These are phyloP conservation scores for Mucor piriformis DNA, from an alignment of 371 early-diverging fungal species.

Conservation along the genomic window DNA sequence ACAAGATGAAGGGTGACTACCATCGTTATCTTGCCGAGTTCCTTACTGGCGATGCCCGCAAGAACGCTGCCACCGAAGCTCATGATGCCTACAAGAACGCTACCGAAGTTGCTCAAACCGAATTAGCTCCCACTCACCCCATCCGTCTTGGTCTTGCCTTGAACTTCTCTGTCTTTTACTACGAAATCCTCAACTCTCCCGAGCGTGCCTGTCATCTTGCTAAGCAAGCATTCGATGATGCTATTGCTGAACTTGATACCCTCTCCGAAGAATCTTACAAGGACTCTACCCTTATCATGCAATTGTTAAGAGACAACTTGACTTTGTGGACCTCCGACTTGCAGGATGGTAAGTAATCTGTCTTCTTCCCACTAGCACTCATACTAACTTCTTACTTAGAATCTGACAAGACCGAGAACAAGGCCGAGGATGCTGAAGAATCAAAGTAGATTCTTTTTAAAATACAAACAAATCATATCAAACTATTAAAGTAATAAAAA, in stretches of 20 bases:
- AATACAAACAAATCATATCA: background rate
- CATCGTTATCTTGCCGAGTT: slow-evolving; percentile 99
- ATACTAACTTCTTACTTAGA: too few relatives aligned
- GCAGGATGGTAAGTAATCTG: slow-evolving; percentile 67
- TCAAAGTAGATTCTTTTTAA: slow-evolving; percentile 35
- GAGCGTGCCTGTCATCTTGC: slow-evolving; percentile 99
- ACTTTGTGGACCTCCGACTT: slow-evolving; percentile 99
- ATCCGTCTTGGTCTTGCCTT: slow-evolving; percentile 99
- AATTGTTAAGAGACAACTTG: slow-evolving; percentile 99
- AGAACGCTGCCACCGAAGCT: slow-evolving; percentile 86
- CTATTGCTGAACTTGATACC: slow-evolving; percentile 97
- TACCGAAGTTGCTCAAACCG: slow-evolving; percentile 92
- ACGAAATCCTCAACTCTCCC: slow-evolving; percentile 99
- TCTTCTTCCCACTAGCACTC: too few relatives aligned
- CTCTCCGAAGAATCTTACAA: slow-evolving; percentile 99
- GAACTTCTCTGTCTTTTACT: slow-evolving; percentile 99
- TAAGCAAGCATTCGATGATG: slow-evolving; percentile 99
- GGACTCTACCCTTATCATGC: slow-evolving; percentile 99
- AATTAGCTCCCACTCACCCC: slow-evolving; percentile 97
- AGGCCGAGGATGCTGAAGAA: slow-evolving; percentile 45
- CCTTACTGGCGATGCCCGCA: slow-evolving; percentile 83
- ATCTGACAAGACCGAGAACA: slow-evolving; percentile 44
- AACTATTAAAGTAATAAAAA: background rate
- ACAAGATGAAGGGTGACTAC: slow-evolving; percentile 99
- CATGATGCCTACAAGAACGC: slow-evolving; percentile 97